Base-by-base conservation (phyloP, 1,284 basidiomycete species). In the Singerocomus rubriflavus region DNA sequence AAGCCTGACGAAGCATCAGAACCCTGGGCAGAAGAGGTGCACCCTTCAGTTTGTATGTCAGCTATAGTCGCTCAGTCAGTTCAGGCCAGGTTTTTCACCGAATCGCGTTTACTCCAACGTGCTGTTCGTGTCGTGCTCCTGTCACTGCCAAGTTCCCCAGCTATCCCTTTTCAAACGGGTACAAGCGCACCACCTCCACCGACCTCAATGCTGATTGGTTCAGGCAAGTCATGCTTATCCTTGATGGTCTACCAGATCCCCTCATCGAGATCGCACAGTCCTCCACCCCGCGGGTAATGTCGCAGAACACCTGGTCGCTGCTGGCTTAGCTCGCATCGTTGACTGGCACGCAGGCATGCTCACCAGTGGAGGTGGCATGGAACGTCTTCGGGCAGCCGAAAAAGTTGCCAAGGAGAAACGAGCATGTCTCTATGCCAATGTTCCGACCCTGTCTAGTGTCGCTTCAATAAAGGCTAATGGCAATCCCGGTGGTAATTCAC, bases 311-410 rank as follows among this genome's bases (percentile, higher is more conserved):
- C 77, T 99, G 41, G 84, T 94, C 16, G 81, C 80, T 4, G 83
- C 84, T 40, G 94, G 96, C 44, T 77, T 98, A 4, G 96, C 95
- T 11, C 88, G 93, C 52, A 82, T 97, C 46, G 89, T 98, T 52
- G 95, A 97, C 67, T 98, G 96, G 95, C 96, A 99, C 68, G 94
- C 94, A 12, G 96, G 95, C 31, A 90, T 98, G 79, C 82, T 99
- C 36, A 82, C 91, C 2, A 79, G 78, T 53, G 75, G 78, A 54
- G 88, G 91, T 30, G 85, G 83, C 13, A 93, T 96, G 82, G 91
- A 95, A 64, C 82, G 82, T 35, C 78, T 97, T 29, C 85, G 95
- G 37, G 81, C 84, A 3, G 91, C 92, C 1, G 96, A 98, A 71
- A 87, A 82, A 63, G 68, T 66, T 14, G 95, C 94, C 17, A 95